phyloP scores from a whole-genome alignment of 176 grass and related monocot genomes.

The Coix lacrymajobi region DNA sequence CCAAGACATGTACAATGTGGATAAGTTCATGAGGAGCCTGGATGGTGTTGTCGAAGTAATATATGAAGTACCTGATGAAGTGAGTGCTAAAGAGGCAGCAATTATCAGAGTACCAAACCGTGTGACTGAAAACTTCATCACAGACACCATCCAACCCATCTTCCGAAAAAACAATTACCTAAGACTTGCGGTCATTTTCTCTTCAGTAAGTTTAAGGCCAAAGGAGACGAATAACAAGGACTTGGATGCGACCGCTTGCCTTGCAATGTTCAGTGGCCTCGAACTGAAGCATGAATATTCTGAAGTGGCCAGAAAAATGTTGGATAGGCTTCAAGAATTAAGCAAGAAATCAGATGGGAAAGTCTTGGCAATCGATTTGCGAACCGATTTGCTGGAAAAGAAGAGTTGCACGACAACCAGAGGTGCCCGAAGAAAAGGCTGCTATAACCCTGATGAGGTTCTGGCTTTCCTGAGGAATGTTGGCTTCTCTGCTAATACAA shows the following conservation, averaged over 20 bases:
- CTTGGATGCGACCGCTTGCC: constrained; percentile 63
- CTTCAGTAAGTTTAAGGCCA: constrained; percentile 60
- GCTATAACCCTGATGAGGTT: constrained; percentile 67
- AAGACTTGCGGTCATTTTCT: constrained; percentile 58
- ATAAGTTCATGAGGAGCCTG: constrained; percentile 63
- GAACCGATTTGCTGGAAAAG: constrained; percentile 60
- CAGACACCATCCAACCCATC: constrained; percentile 53
- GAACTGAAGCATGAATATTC: constrained; percentile 56
- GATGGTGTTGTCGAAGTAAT: constrained; percentile 58
- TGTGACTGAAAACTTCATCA: constrained; percentile 59
- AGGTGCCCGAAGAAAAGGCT: constrained; percentile 58
- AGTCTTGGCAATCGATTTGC: constrained; percentile 64
- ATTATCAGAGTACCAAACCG: constrained; percentile 73
- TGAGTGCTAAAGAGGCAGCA: constrained; percentile 51
- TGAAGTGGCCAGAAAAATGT: constrained; percentile 59
- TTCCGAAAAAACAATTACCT: constrained; percentile 74
- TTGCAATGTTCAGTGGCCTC: constrained; percentile 74
- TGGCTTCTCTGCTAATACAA: constrained; percentile 54
- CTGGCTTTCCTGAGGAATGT: constrained; percentile 61
- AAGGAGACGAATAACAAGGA: constrained; percentile 51
- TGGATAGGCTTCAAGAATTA: constrained; percentile 64
- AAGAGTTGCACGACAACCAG: constrained; percentile 50
- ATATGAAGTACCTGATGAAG: constrained; percentile 54
- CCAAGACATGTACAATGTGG: constrained; percentile 68
- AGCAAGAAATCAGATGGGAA: constrained; percentile 46